phyloP scores from a whole-genome alignment of 2,329 filamentous ascomycete genomes.

The Botrytis paeoniae region DNA sequence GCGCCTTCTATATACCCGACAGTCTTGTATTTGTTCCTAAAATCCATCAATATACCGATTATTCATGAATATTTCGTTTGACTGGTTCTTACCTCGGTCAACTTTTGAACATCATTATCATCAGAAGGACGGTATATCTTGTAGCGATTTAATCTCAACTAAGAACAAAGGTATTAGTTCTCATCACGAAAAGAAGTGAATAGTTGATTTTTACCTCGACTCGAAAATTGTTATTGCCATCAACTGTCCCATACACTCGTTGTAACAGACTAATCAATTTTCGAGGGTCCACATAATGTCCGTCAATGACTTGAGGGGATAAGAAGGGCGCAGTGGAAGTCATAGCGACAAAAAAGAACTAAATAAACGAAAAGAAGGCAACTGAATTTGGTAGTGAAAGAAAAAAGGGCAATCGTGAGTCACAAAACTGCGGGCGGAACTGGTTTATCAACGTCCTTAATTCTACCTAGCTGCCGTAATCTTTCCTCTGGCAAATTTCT shows the following conservation, averaged over 20 bases:
- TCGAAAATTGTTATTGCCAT: slow-evolving; percentile 28
- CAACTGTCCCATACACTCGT: slow-evolving; percentile 25
- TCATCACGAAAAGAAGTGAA: background rate
- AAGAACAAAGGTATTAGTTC: background rate
- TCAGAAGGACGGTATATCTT: slow-evolving; percentile 20
- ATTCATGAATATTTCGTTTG: background rate
- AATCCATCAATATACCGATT: background rate
- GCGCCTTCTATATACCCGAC: background rate
- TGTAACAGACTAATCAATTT: slow-evolving; percentile 26
- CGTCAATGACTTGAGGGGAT: slow-evolving; percentile 28
- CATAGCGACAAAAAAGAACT: background rate
- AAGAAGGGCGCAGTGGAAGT: background rate
- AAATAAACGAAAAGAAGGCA: too few relatives aligned
- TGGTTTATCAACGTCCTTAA: too few relatives aligned
- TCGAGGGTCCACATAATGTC: slow-evolving; percentile 27
- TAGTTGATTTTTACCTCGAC: slow-evolving; percentile 24
- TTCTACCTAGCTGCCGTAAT: too few relatives aligned
- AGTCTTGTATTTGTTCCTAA: background rate
- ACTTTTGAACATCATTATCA: background rate
- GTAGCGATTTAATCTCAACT: slow-evolving; percentile 30
- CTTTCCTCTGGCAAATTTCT: too few relatives aligned
- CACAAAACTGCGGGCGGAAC: too few relatives aligned
- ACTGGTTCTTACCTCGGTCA: background rate
- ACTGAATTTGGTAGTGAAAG: too few relatives aligned
- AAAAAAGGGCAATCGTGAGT: too few relatives aligned